Base-by-base conservation (phyloP, 148 eudicot species). In the Polygonum maritimum region DNA sequence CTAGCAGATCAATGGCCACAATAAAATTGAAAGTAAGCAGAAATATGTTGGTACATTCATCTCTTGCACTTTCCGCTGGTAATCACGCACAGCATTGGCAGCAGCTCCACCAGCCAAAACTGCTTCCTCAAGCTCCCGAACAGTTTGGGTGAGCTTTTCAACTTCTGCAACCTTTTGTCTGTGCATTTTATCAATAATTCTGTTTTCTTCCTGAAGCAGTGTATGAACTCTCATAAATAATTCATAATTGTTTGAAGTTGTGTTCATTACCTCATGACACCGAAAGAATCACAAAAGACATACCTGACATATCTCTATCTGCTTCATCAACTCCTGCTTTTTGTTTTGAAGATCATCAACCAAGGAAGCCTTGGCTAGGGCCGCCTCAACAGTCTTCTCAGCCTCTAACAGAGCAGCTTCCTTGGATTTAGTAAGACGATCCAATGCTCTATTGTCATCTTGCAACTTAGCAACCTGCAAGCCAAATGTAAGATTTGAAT, bases 71-170 rank as follows among this genome's bases (percentile, higher is more conserved):
- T 92, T 92, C 26, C 97, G 82, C 81, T 92, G 96, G 83, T 95
- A 95, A 77, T 95, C 98, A 76, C 98, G 98, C 57, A 95, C 94
- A 78, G 90, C 91, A 80, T 95, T 95, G 22, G 98, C 98, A 81
- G 98, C 97, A 55, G 97, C 98, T 35, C 98, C 98, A 79, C 98
- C 97, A 74, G 98, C 96, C 86, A 95, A 83, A 79, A 95, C 94
- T 72, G 92, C 92, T 82, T 92, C 98, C 83, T 95, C 98, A 39
- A 95, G 98, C 85, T 95, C 98, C 73, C 81, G 79, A 80, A 95
- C 96, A 16, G 90, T 92, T 78, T 89, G 98, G 31, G 89, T 90
- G 47, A 95, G 86, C 85, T 90, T 95, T 82, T 95, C 98, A 82
- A 94, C 98, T 81, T 94, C 96, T 45, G 87, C 86, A 81, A 92